Percentiles rank a stretch among this genome's conserved stretches.
phyloP scores from a whole-genome alignment of 2,329 filamentous ascomycete genomes.

The Alternaria hordeiaustralica region DNA sequence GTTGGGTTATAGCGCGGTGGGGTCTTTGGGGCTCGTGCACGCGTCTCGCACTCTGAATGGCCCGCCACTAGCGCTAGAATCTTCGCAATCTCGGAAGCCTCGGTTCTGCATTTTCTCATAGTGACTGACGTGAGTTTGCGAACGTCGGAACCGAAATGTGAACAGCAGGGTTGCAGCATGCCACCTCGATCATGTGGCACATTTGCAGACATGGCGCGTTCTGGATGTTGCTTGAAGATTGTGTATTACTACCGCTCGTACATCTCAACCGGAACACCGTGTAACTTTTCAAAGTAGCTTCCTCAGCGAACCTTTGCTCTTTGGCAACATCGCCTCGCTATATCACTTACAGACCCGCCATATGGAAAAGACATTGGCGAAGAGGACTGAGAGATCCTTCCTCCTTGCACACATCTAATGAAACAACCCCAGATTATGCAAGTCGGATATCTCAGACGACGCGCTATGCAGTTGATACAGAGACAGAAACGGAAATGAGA shows the following conservation, averaged over 20 bases:
- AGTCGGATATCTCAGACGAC: conserved; percentile 51
- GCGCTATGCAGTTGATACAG: conserved; percentile 43
- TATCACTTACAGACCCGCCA: conserved; percentile 22
- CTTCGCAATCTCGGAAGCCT: conserved; percentile 15
- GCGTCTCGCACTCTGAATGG: conserved; percentile 2
- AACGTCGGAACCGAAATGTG: not conserved
- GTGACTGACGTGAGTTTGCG: not conserved
- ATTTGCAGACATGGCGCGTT: not conserved
- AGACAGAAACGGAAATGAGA: conserved; percentile 25
- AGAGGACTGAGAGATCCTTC: conserved; percentile 48
- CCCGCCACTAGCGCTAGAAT: conserved; percentile 10
- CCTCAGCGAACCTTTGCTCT: conserved; percentile 38
- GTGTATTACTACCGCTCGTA: conserved; percentile 16
- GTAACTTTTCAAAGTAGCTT: conserved; percentile 46
- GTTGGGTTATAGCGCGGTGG: conserved; percentile 17
- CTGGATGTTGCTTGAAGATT: not conserved
- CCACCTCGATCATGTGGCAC: not conserved
- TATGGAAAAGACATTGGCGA: conserved; percentile 16
- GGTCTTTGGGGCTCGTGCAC: conserved; percentile 14
- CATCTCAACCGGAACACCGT: conserved; percentile 29
- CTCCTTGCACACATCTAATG: conserved; percentile 47
- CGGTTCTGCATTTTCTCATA: not conserved
- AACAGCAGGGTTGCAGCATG: not conserved
- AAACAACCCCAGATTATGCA: conserved; percentile 44
- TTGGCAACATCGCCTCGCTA: conserved; percentile 43